Evolutionary conservation across 2,329 filamentous ascomycete genomes (phyloP).

Genomic region (Aspergillus transmontanensis): DNA sequence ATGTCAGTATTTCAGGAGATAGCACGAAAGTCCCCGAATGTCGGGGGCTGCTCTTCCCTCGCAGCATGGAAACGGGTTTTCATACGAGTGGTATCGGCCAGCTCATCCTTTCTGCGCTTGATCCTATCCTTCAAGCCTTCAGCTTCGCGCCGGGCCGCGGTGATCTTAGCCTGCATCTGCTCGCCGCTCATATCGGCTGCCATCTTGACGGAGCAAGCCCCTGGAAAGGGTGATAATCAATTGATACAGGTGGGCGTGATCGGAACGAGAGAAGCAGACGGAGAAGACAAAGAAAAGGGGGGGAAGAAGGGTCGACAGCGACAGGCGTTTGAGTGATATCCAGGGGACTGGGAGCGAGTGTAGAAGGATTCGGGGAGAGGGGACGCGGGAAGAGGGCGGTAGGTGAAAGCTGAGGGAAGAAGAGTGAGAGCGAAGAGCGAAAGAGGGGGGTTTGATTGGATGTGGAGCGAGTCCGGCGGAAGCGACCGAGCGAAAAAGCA

Average conservation of each 20-base stretch:
- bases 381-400: conserved; percentile 14
- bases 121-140: conserved; percentile 97
- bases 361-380: conserved; percentile 15
- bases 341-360: conserved; percentile 19
- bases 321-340: conserved; percentile 31
- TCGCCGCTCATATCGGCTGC: conserved; percentile 53
- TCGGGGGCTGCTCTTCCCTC: conserved; percentile 1
- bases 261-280: conserved; percentile 9
- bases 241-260: conserved; percentile 11
- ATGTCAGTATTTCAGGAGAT: conserved; percentile 27
- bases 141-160: conserved; percentile 91
- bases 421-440: conserved; percentile 5
- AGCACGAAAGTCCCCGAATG: conserved; percentile 1
- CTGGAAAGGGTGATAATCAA: conserved; percentile 27
- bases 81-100: conserved; percentile 97
- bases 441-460: conserved; percentile 23
- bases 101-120: conserved; percentile 99
- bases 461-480: conserved; percentile 30
- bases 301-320: conserved; percentile 32
- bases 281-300: conserved; percentile 12
- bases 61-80: conserved; percentile 29
- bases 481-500: conserved; percentile 29
- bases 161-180: conserved; percentile 87
- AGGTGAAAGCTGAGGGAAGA: conserved; percentile 5
- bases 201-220: conserved; percentile 40